Conservation (phyloP, 768 basidiomycete species). For the Coprinopsis marcescibilis region DNA sequence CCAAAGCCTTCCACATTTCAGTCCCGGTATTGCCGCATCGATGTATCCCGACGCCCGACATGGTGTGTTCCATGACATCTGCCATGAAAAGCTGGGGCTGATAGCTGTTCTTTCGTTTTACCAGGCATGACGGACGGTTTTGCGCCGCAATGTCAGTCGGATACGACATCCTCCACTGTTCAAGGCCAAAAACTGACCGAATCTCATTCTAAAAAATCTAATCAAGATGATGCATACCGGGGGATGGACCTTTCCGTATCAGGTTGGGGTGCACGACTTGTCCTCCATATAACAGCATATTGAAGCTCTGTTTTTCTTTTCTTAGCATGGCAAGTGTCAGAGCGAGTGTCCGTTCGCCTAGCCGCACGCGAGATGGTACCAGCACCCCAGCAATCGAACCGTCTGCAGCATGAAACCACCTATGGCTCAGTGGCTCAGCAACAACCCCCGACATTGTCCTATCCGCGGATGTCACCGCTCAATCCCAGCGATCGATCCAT, state of each 20-base stretch:
- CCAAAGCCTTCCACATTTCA: background rate
- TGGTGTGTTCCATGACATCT: too few relatives aligned
- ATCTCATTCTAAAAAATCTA: background rate
- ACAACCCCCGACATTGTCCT: background rate
- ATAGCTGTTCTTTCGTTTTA: background rate
- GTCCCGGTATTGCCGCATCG: background rate
- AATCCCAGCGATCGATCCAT: background rate
- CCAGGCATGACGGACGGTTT: background rate
- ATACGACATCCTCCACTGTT: background rate
- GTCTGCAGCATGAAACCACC: background rate
- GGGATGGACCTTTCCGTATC: background rate
- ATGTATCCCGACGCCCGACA: background rate
- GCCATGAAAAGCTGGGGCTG: background rate
- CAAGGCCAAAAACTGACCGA: constrained; percentile 1
- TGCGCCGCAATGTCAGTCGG: constrained; percentile 6
- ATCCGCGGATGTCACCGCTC: background rate
- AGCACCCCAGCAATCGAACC: background rate
- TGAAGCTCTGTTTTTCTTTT: background rate
- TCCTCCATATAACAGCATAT: too few relatives aligned
- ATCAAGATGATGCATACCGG: background rate
- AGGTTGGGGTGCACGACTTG: background rate
- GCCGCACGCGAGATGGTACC: constrained; percentile 42
- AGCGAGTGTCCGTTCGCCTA: constrained; percentile 55
- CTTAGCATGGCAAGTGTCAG: constrained; percentile 45
- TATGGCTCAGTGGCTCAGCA: background rate